These are phyloP conservation scores for Arabidopsis suecica DNA, from an alignment of 345 rosid species.

Conservation along the genomic window DNA sequence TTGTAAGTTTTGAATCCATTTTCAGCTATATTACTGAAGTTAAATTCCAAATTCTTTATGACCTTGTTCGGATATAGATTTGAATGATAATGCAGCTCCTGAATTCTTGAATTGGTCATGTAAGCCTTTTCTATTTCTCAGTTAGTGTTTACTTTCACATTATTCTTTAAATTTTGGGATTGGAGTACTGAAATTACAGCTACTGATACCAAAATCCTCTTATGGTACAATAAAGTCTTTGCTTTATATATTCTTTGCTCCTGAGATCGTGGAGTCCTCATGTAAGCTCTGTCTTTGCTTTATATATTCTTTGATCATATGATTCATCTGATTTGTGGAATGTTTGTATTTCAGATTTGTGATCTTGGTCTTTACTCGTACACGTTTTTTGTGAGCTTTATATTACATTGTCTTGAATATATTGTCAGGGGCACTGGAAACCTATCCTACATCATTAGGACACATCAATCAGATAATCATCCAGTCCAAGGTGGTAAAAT, in stretches of 20 bases:
- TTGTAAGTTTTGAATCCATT: neutral
- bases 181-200: neutral
- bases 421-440: conserved; percentile 48
- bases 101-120: conserved; percentile 5
- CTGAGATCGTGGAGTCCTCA: neutral
- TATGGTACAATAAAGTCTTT: neutral
- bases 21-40: neutral
- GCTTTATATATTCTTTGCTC: neutral
- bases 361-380: neutral
- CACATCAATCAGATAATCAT: conserved; percentile 37
- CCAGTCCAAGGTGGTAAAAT: conserved; percentile 54
- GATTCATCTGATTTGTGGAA: neutral
- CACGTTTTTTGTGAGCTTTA: neutral
- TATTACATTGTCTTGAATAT: conserved; percentile 46
- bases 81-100: neutral
- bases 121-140: neutral
- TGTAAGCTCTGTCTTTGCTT: neutral
- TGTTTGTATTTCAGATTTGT: neutral
- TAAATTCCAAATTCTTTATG: neutral
- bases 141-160: neutral
- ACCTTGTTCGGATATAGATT: neutral
- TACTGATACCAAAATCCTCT: neutral
- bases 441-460: conserved; percentile 59
- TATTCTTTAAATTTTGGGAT: neutral
- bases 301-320: neutral